phyloP scores from a whole-genome alignment of 2,329 filamentous ascomycete species.

The Biscogniauxia marginata region DNA sequence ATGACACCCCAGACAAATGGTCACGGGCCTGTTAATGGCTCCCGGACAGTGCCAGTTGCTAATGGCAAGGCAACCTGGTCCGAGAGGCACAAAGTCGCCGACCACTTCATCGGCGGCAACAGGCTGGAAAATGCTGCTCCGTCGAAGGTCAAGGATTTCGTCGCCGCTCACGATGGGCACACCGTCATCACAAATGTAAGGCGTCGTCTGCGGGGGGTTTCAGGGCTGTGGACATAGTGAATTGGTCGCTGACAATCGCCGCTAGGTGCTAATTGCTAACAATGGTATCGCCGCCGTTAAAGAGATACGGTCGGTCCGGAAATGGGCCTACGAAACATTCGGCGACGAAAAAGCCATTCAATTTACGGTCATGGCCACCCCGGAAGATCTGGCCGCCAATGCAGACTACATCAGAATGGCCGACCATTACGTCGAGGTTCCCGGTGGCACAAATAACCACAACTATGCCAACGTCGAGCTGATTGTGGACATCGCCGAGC shows the following conservation, averaged over 20 bases:
- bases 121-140: slow-evolving; percentile 76
- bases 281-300: slow-evolving; percentile 99
- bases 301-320: slow-evolving; percentile 97
- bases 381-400: slow-evolving; percentile 95
- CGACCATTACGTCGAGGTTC: slow-evolving; percentile 98
- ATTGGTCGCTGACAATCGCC: slow-evolving; percentile 4
- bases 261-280: slow-evolving; percentile 94
- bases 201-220: background rate
- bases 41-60: slow-evolving; percentile 47
- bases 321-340: slow-evolving; percentile 99
- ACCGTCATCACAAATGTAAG: slow-evolving; percentile 97
- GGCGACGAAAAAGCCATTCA: slow-evolving; percentile 97
- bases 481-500: slow-evolving; percentile 97
- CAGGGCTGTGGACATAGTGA: background rate
- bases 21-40: slow-evolving; percentile 41
- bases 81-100: slow-evolving; percentile 76
- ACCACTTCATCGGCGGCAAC: slow-evolving; percentile 98
- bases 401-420: slow-evolving; percentile 99
- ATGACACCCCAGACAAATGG: slow-evolving; percentile 27
- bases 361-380: slow-evolving; percentile 99
- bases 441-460: slow-evolving; percentile 99
- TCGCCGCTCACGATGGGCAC: slow-evolving; percentile 84
- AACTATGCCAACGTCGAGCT: slow-evolving; percentile 99
- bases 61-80: slow-evolving; percentile 68
- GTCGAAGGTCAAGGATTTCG: slow-evolving; percentile 94